phyloP scores from a whole-genome alignment of 257 asterid species.

The Petunia secreta region DNA sequence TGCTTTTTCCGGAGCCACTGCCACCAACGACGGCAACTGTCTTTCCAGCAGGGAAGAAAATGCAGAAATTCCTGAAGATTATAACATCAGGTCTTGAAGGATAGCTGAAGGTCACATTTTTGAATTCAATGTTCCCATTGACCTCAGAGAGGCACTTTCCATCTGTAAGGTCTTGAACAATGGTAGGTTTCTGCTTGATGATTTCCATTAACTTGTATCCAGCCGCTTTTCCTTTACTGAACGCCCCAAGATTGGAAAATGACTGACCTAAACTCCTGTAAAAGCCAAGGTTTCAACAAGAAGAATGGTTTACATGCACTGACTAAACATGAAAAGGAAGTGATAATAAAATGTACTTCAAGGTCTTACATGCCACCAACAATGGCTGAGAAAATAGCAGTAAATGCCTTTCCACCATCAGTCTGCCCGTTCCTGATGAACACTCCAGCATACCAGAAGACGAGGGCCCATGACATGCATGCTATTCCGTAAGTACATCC shows the following conservation, averaged over 20 bases:
- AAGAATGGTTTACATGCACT: not conserved
- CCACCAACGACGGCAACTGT: conserved; percentile 98
- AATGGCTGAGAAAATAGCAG: conserved; percentile 94
- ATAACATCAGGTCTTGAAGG: conserved; percentile 97
- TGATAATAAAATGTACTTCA: not conserved
- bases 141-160: conserved; percentile 62
- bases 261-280: conserved; percentile 99
- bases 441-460: conserved; percentile 99
- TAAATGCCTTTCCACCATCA: conserved; percentile 96
- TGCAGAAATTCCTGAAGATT: conserved; percentile 86
- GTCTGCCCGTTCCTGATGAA: conserved; percentile 85
- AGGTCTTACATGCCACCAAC: conserved; percentile 97
- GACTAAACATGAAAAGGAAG: not conserved
- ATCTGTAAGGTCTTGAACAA: conserved; percentile 56
- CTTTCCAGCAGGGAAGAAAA: conserved; percentile 97
- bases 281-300: conserved; percentile 30
- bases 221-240: conserved; percentile 97
- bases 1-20: conserved; percentile 98
- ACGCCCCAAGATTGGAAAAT: conserved; percentile 91
- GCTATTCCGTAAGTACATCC: conserved; percentile 98
- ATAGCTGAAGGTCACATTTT: conserved; percentile 85
- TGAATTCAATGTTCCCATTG: conserved; percentile 89
- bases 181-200: conserved; percentile 83
- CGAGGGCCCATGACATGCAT: conserved; percentile 99
- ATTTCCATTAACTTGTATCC: conserved; percentile 93